A percentile compares a stretch with the other conserved stretches of the same genome.
Evolutionary conservation across 305 asterid genomes (phyloP).

Genomic region (Ajuga reptans): DNA sequence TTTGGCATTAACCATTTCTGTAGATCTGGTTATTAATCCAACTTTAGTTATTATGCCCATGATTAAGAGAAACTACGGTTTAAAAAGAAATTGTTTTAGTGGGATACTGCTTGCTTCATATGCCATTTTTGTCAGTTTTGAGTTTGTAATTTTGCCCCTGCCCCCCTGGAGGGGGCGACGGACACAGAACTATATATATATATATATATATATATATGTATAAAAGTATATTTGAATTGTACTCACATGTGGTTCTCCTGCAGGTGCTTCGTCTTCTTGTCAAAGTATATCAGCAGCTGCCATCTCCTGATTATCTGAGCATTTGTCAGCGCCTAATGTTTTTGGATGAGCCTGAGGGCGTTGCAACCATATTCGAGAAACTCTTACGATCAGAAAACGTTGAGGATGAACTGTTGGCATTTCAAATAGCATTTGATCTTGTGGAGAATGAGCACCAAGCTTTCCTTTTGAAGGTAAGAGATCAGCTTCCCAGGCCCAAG

Average conservation of each 20-base stretch:
- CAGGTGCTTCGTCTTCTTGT: constrained; percentile 62
- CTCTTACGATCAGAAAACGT: constrained; percentile 58
- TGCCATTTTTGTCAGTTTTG: background rate
- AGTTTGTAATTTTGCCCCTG: too few relatives aligned
- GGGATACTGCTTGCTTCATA: background rate
- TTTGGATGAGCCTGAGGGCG: constrained; percentile 75
- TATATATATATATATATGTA: too few relatives aligned
- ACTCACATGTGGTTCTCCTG: background rate
- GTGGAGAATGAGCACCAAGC: constrained; percentile 96
- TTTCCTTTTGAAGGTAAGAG: constrained; percentile 77
- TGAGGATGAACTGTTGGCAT: constrained; percentile 83
- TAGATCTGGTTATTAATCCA: background rate
- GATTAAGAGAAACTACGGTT: too few relatives aligned
- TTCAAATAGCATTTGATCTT: constrained; percentile 95
- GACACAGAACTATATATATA: too few relatives aligned
- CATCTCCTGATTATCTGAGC: constrained; percentile 92
- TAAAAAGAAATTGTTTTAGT: background rate
- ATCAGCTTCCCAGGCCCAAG: constrained; percentile 63
- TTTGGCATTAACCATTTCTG: background rate
- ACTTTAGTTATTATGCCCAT: background rate
- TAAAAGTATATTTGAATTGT: background rate
- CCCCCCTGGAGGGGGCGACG: too few relatives aligned
- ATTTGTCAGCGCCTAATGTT: constrained; percentile 97
- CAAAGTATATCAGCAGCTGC: constrained; percentile 63
- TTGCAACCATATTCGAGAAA: constrained; percentile 70